phyloP scores from a whole-genome alignment of 225 moss, liverwort and hornwort genomes.

The Antitrichia curtipendula region DNA sequence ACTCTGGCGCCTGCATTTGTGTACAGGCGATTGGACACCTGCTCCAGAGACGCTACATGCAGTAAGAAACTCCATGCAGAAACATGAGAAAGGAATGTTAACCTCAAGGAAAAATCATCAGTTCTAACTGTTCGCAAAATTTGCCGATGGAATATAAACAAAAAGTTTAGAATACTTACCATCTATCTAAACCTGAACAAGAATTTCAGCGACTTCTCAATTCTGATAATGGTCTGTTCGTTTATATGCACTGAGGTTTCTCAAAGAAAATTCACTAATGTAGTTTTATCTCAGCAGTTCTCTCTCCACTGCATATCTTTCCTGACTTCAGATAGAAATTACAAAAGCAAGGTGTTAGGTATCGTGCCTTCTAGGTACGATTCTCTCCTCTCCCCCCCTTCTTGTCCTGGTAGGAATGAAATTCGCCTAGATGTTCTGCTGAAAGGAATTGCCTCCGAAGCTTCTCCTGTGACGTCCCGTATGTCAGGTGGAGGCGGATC shows the following conservation, averaged over 20 bases:
- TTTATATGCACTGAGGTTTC: background rate
- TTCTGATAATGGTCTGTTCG: background rate
- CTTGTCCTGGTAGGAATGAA: conserved; percentile 29
- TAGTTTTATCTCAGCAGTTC: background rate
- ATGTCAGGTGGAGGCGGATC: conserved; percentile 35
- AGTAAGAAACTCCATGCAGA: background rate
- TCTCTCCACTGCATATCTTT: background rate
- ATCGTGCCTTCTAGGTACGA: conserved; percentile 18
- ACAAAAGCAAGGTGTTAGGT: background rate
- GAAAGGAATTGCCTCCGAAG: background rate
- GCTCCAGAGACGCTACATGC: background rate
- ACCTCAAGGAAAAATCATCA: background rate
- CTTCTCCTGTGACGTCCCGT: conserved; percentile 13
- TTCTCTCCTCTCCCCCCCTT: conserved; percentile 26
- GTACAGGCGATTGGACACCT: conserved; percentile 28
- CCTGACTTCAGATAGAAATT: background rate
- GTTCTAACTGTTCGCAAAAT: background rate
- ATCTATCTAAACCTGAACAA: background rate
- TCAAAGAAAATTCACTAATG: background rate
- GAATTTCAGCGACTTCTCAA: background rate
- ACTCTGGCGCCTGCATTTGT: conserved; percentile 25
- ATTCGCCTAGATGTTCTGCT: conserved; percentile 5
- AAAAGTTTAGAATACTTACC: background rate
- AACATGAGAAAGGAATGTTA: background rate
- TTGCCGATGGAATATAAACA: background rate